A percentile compares a stretch with the other conserved stretches of the same genome.
These are phyloP conservation scores for Fusarium oligoseptatum DNA, from an alignment of 2,329 filamentous ascomycete species.

Conservation along the genomic window DNA sequence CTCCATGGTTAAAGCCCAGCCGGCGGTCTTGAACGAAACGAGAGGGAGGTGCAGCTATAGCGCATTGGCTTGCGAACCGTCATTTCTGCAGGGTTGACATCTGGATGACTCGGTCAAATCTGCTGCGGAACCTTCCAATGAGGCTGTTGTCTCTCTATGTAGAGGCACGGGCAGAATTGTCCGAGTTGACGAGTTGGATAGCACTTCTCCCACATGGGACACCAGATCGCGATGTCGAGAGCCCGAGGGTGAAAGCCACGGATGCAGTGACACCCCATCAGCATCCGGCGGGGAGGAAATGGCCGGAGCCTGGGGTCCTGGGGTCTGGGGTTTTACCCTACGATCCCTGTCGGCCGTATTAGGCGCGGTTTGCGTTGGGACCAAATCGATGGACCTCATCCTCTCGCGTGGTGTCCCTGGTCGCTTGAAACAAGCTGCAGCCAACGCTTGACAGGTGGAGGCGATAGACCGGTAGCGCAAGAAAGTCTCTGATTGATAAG, in stretches of 20 bases:
- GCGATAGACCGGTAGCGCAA: constrained; percentile 6
- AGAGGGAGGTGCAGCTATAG: constrained; percentile 35
- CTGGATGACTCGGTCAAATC: constrained; percentile 11
- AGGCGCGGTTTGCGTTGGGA: constrained; percentile 14
- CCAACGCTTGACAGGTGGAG: constrained; percentile 19
- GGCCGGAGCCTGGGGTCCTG: constrained; percentile 27
- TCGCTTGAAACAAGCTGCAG: constrained; percentile 15
- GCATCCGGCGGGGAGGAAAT: constrained; percentile 19
- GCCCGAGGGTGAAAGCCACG: neutral
- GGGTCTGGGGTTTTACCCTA: constrained; percentile 22
- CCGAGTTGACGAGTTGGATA: neutral
- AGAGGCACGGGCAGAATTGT: neutral
- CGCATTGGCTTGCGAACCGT: constrained; percentile 32
- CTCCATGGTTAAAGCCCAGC: constrained; percentile 31
- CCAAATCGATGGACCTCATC: constrained; percentile 21
- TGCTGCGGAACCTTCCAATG: constrained; percentile 2
- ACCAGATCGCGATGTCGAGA: constrained; percentile 24
- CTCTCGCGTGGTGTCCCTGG: constrained; percentile 27
- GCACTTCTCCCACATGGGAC: constrained; percentile 5
- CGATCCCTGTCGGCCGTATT: constrained; percentile 26
- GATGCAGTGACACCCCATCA: constrained; percentile 31
- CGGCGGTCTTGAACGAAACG: constrained; percentile 23
- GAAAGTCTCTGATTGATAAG: constrained; percentile 20
- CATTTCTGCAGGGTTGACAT: constrained; percentile 25
- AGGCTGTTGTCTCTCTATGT: neutral